A percentile compares a stretch with the other conserved stretches of the same genome.
phyloP scores from a whole-genome alignment of 768 basidiomycete species.

The Kwoniella newhampshirensis region DNA sequence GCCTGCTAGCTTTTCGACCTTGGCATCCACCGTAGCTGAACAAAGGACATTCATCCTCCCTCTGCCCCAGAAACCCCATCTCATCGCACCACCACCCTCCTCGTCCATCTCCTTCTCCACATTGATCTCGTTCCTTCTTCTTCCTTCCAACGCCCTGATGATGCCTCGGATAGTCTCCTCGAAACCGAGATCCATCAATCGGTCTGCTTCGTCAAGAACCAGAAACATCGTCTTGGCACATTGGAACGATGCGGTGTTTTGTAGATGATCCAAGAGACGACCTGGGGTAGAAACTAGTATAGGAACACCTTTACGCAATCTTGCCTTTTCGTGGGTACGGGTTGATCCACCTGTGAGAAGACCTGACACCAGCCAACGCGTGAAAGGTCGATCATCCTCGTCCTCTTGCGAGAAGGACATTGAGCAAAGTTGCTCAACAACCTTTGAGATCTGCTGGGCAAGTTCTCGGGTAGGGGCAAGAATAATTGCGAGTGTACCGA shows the following conservation, averaged over 20 bases:
- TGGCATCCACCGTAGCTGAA: constrained; percentile 93
- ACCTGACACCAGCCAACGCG: constrained; percentile 92
- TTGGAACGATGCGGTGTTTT: constrained; percentile 90
- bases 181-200: constrained; percentile 96
- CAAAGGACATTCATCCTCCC: constrained; percentile 84
- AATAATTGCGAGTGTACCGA: constrained; percentile 91
- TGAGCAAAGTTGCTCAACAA: constrained; percentile 77
- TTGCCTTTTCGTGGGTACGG: constrained; percentile 89
- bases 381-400: constrained; percentile 48
- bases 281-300: constrained; percentile 96
- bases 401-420: constrained; percentile 61
- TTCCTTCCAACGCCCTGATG: constrained; percentile 78
- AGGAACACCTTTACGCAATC: constrained; percentile 88
- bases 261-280: constrained; percentile 89
- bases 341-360: constrained; percentile 92
- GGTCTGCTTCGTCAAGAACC: constrained; percentile 93
- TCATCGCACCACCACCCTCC: constrained; percentile 41
- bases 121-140: constrained; percentile 66
- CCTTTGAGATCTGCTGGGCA: constrained; percentile 93
- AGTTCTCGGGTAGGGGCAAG: constrained; percentile 94
- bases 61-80: constrained; percentile 49
- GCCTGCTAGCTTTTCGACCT: constrained; percentile 90
- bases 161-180: constrained; percentile 93
- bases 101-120: constrained; percentile 59
- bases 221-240: constrained; percentile 93